Evolutionary conservation across 2,329 filamentous ascomycete genomes (phyloP), one percentile per base, ranked within the genome.

Genomic region (Gremmenia infestans): DNA sequence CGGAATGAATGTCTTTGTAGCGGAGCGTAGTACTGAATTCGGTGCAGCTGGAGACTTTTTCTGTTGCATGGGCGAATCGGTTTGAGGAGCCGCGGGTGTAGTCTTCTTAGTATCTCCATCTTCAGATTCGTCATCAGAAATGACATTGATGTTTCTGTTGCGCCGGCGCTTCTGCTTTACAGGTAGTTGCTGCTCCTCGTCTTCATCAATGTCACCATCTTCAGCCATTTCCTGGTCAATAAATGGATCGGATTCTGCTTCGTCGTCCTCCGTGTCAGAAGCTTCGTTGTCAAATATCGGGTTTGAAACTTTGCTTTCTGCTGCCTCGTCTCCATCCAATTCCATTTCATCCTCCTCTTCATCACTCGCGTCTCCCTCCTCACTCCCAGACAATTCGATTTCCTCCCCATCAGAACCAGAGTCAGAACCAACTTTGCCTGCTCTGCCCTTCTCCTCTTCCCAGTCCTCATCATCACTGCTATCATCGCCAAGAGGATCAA

Each of bases 1-100:
- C 3, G 87, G 87, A 56, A 90, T 87, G 63, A 87, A 87, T 0
- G 76, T 80, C 72, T 88, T 88, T 57, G 80, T 85, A 2, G 84
- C 84, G 4, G 85, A 88, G 42, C 85, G 81, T n/a, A 87, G 70
- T 2, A 87, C 82, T 0, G 85, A 88, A 15, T 78, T 82, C 3
- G 85, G 86, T 12, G 74, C 73, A 60, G 58, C 37, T 61, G 70
- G 81, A 17, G 82, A 84, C 8, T 71, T 68, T 2, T 71, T 73
- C n/a, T 70, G 42, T 2, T 59, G 59, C 11, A 56, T 68, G 5
- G 69, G 65, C n/a, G 63, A 68, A 9, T 72, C 65, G 28, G 55
- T 55, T 35, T 57, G 53, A 4, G 62, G 50, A 22, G 55, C 51
- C 8, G 47, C 40, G 2, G 65, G 65, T n/a, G 62, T 65, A 28